These are phyloP conservation scores for Torulaspora gathmanii DNA, from an alignment of 805 yeast genomes.

Conservation along the genomic window DNA sequence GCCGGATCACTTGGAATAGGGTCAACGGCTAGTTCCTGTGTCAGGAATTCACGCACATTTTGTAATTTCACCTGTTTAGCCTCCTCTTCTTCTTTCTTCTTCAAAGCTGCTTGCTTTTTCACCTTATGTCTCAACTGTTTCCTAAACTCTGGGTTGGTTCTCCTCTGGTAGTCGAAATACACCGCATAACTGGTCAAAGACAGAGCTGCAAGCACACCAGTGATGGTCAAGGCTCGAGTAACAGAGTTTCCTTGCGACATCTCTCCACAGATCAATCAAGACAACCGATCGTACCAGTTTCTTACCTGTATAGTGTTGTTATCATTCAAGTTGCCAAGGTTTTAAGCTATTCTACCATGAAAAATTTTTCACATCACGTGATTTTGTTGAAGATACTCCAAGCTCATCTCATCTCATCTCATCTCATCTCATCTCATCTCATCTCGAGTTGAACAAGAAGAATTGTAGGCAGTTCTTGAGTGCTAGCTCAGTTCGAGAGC, in stretches of 20 bases:
- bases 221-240: constrained; percentile 31
- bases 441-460: too few relatives aligned
- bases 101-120: constrained; percentile 54
- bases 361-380: constrained; percentile 17
- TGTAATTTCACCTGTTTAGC: constrained; percentile 57
- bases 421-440: not conserved
- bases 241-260: constrained; percentile 26
- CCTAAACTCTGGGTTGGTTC: constrained; percentile 79
- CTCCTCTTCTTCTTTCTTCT: constrained; percentile 50
- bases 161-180: constrained; percentile 90
- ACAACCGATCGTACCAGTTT: not conserved
- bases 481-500: not conserved
- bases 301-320: not conserved
- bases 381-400: not conserved
- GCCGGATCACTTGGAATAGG: constrained; percentile 70
- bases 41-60: constrained; percentile 56
- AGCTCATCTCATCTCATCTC: constrained; percentile 8
- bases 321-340: not conserved
- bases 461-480: too few relatives aligned
- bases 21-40: constrained; percentile 57
- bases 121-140: constrained; percentile 60
- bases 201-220: constrained; percentile 45
- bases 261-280: not conserved
- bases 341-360: not conserved
- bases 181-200: constrained; percentile 69